These are phyloP conservation scores for Penicillium bovifimosum DNA, from an alignment of 495 filamentous ascomycete species.

Conservation along the genomic window DNA sequence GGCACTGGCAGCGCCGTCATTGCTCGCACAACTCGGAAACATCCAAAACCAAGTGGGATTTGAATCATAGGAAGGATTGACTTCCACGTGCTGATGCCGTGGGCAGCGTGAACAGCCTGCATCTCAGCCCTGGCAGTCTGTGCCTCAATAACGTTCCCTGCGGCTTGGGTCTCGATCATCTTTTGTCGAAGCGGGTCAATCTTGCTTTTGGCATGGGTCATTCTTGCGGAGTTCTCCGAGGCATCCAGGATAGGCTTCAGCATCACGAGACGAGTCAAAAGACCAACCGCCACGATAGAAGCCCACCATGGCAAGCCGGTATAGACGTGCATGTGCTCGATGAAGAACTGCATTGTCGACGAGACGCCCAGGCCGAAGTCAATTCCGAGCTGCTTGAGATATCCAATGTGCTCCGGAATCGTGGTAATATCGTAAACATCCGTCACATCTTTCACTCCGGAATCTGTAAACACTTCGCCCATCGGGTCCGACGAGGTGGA, in stretches of 20 bases:
- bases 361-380: slow-evolving; percentile 82
- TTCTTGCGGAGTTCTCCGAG: slow-evolving; percentile 52
- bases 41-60: slow-evolving; percentile 68
- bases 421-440: slow-evolving; percentile 37
- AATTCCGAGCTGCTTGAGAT: slow-evolving; percentile 73
- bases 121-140: slow-evolving; percentile 44
- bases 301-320: slow-evolving; percentile 75
- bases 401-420: slow-evolving; percentile 72
- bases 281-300: slow-evolving; percentile 58
- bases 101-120: slow-evolving; percentile 37
- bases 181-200: slow-evolving; percentile 25
- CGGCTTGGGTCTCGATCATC: slow-evolving; percentile 37
- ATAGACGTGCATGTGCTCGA: slow-evolving; percentile 79
- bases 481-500: slow-evolving; percentile 34
- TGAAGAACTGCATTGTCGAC: slow-evolving; percentile 57
- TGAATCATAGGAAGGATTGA: slow-evolving; percentile 57
- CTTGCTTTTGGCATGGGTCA: slow-evolving; percentile 40
- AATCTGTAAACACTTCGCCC: slow-evolving; percentile 11
- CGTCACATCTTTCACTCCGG: slow-evolving; percentile 6
- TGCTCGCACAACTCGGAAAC: slow-evolving; percentile 66
- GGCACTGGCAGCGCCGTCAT: slow-evolving; percentile 80
- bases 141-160: slow-evolving; percentile 38
- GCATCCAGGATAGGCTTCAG: slow-evolving; percentile 58
- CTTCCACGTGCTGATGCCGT: slow-evolving; percentile 50
- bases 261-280: slow-evolving; percentile 58